Percentiles rank a stretch among this genome's conserved stretches.
phyloP scores from a whole-genome alignment of 1,139 yeast genomes.

The Taphrina communis region DNA sequence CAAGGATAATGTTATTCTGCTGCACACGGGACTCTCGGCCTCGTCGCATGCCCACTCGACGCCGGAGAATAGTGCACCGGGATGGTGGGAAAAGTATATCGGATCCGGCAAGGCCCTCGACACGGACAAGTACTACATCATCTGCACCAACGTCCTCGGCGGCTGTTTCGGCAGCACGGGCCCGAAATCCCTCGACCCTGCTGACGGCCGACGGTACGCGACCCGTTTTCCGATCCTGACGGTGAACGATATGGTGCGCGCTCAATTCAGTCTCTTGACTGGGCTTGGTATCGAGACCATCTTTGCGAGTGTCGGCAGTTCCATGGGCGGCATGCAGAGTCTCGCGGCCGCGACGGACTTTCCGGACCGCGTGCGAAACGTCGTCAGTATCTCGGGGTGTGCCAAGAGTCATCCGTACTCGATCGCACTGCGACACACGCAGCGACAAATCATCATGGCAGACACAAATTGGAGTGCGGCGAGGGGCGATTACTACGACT shows the following conservation, averaged over 20 bases:
- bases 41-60: slow-evolving; percentile 95
- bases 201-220: slow-evolving; percentile 72
- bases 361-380: slow-evolving; percentile 69
- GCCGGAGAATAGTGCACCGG: slow-evolving; percentile 67
- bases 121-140: slow-evolving; percentile 76
- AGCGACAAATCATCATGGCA: slow-evolving; percentile 89
- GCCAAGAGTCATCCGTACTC: slow-evolving; percentile 94
- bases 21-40: slow-evolving; percentile 92
- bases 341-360: slow-evolving; percentile 72
- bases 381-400: slow-evolving; percentile 84
- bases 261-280: slow-evolving; percentile 74
- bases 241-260: slow-evolving; percentile 87
- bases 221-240: slow-evolving; percentile 87
- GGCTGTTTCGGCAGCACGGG: slow-evolving; percentile 97
- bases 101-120: slow-evolving; percentile 84
- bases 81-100: slow-evolving; percentile 97
- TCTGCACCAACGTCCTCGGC: slow-evolving; percentile 89
- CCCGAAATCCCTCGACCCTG: slow-evolving; percentile 81
- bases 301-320: slow-evolving; percentile 84
- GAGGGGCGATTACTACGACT: slow-evolving; percentile 81
- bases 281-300: slow-evolving; percentile 68
- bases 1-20: slow-evolving; percentile 71
- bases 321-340: slow-evolving; percentile 98
- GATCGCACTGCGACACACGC: slow-evolving; percentile 90
- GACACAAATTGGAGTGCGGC: slow-evolving; percentile 82